Evolutionary conservation across 2,329 filamentous ascomycete species (phyloP), one percentile per base, ranked within the genome.

Genomic region (Gnomoniopsis smithogilvyi): DNA sequence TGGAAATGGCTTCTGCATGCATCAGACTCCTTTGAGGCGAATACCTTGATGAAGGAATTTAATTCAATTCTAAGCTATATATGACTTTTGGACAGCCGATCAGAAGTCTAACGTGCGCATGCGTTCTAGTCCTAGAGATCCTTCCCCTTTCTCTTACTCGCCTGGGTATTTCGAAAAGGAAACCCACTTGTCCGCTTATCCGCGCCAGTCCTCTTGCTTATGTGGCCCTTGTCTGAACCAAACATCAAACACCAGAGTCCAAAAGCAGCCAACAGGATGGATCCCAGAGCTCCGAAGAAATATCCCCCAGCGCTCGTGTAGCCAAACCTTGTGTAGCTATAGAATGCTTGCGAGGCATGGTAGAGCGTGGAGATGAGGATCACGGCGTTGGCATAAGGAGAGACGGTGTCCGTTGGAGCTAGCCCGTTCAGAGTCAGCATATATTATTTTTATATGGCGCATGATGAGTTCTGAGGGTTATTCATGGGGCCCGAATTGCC

Each of bases 321-420:
- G n/a, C 80, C 78, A 74, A 86, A 91, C 70, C 86, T 82, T 51
- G 80, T 79, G 73, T 93, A 95, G 67, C 83, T 80, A 71, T 90
- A 88, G 64, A 87, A 85, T 19, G 86, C 86, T 4, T 79, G 78
- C 0, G 78, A 67, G 19, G 78, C 74, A 71, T 94, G 90, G 75
- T 90, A 90, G 3, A 85, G 62, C 0, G 84, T 82, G 1, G 89
- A 89, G 15, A 92, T 73, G 43, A 87, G 78, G 21, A 92, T 71
- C 1, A 84, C 85, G 2, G 90, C 88, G 41, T 82, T 76, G 6
- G 88, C 88, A 70, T 85, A 88, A 1, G 87, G 86, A 1, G 85
- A 82, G 51, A 79, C 74, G 59, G 78, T 74, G 10, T 78, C 73
- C 6, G 75, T 63, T 15, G 69, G 63, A 15, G 61, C 68, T 69